Evolutionary conservation across 2,329 filamentous ascomycete species (phyloP), one percentile per base, ranked within the genome.

Genomic region (Cytospora piceicola): DNA sequence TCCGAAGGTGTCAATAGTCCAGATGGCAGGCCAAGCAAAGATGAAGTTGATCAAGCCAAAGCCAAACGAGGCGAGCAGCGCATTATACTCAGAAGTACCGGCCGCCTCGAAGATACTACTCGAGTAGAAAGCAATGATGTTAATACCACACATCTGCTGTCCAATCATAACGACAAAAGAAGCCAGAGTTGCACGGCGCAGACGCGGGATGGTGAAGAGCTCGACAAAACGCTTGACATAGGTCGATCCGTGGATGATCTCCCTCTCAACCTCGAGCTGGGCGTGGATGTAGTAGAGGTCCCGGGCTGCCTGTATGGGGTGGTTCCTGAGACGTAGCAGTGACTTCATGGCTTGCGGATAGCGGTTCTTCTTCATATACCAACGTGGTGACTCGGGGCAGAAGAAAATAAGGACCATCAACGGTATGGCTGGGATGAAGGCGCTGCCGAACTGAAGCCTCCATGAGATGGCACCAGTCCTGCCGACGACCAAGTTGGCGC

Each of bases 81-180:
- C 77, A 0, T 73, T 75, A 58, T 77, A 77, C 11, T 75, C 70
- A 24, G 69, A 71, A n/a, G 78, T 77, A 15, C 80, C 80, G 14
- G 78, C 78, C 39, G 79, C 69, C 32, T 74, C 73, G 68, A 84
- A 84, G 53, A 84, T 80, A 2, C 77, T 79, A 2, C 77, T 76
- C 11, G 77, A 80, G 69, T 84, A 84, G 56, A 82, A 84, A 6
- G 82, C 77, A 52, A 84, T 82, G 56, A 83, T 80, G 63, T 82
- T 83, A 71, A 83, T 82, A 51, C 85, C 86, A 67, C 85, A 87
- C 78, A 89, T 83, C 72, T 89, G 86, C 71, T 89, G 86, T 0
- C 78, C 79, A 70, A 88, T 85, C 88, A 92, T 92, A 69, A 91
- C 88, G 0, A 85, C 85, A 68, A 85, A 86, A 0, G 88, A 87